Evolutionary conservation across 2,329 filamentous ascomycete species (phyloP), one percentile per base, ranked within the genome.

Genomic region (Claviceps purpurea): DNA sequence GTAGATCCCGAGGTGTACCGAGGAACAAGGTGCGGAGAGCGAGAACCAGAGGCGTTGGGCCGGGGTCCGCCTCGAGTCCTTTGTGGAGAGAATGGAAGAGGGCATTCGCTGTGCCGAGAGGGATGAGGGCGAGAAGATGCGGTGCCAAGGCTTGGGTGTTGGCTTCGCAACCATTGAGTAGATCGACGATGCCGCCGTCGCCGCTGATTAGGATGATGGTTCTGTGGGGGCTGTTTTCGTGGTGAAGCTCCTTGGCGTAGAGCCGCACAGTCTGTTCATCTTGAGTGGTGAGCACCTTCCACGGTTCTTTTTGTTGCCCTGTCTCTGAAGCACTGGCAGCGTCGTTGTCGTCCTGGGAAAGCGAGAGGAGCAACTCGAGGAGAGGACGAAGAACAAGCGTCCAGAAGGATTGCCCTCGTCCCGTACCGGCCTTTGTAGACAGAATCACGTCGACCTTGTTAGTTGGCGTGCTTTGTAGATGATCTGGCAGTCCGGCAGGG

Each of bases 181-280:
- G 72, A 59, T 97, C 91, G 18, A 89, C 77, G 2, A 95, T 67
- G 5, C 89, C 91, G 14, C 91, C 91, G 65, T 97, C 91, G 6
- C 91, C 91, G 48, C 86, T 91, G 5, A 96, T 74, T 13, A 97
- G 75, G 34, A 96, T 68, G 26, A 96, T 74, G 0, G 82, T 82
- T 50, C 55, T 52, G n/a, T 34, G 34, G 45, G n/a, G 53, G 52
- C n/a, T 64, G 14, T 1, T 38, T n/a, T 2, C 42, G 18, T 8
- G 48, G 58, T 5, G 68, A 57, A 73, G 58, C 2, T 58, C 46
- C 2, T 57, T 59, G 0, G 84, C 78, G 50, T 94, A 79, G 1
- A 85, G 71, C 5, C 73, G 71, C 42, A 96, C 76, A 13, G 78
- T 86, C 2, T 79, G 68, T 1, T 76, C 70, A 34, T 78, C 84